Evolutionary conservation across 441 rosid species (phyloP).

Genomic region (Croton setiger): DNA sequence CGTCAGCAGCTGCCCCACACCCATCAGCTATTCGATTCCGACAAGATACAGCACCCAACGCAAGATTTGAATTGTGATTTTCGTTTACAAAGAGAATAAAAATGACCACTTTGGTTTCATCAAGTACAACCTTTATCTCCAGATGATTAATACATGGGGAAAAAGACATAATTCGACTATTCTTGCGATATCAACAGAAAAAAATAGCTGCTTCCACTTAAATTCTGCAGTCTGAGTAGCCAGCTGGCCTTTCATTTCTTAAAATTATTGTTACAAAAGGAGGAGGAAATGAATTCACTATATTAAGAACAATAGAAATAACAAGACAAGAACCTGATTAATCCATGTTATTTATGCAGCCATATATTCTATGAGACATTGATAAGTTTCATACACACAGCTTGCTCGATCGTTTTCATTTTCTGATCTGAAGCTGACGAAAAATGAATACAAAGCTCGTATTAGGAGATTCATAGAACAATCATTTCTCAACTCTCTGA

Average conservation of each 20-base stretch:
- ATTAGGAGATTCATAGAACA: slow-evolving; percentile 15
- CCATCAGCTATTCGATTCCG: background rate
- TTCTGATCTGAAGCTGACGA: slow-evolving; percentile 18
- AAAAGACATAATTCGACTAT: no score
- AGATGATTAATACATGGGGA: no score
- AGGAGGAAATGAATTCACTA: background rate
- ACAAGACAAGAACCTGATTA: slow-evolving; percentile 9
- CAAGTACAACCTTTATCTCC: no score
- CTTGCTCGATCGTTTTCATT: slow-evolving; percentile 11
- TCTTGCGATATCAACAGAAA: no score
- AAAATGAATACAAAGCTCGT: slow-evolving; percentile 10
- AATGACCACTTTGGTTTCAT: no score
- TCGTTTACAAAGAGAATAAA: no score
- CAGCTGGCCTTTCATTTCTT: background rate
- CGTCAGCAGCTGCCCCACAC: background rate
- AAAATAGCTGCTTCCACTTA: no score
- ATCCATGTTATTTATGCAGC: slow-evolving; percentile 26
- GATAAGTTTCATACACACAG: slow-evolving; percentile 17
- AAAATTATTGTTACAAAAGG: background rate
- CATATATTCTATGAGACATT: slow-evolving; percentile 16
- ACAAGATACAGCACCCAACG: no score
- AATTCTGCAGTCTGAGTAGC: background rate
- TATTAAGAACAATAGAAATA: background rate
- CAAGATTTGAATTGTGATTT: no score
- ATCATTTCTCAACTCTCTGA: slow-evolving; percentile 17